Percentiles rank a stretch among this genome's conserved stretches.
Conservation (phyloP, 1,284 basidiomycete species). For the Leccinum solheimii region DNA sequence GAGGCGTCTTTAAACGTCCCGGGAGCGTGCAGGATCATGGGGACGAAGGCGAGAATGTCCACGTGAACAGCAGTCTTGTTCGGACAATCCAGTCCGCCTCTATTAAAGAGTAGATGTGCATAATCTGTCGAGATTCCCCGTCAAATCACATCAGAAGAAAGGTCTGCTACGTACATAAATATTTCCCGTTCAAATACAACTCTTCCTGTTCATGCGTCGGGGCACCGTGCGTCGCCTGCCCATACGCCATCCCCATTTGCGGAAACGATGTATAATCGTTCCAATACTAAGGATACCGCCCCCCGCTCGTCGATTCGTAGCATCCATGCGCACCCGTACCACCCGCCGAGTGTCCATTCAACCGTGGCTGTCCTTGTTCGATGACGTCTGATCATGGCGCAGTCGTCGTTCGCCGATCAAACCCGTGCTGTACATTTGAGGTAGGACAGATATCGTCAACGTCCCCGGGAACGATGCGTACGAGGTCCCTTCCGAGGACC, state of each 20-base stretch:
- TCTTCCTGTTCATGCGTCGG: constrained; percentile 23
- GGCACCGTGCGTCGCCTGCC: constrained; percentile 13
- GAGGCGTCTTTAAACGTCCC: neutral
- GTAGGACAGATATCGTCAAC: constrained; percentile 63
- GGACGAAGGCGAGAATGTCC: neutral
- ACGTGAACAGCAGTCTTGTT: neutral
- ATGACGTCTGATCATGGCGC: constrained; percentile 15
- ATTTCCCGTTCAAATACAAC: constrained; percentile 26
- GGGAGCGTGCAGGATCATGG: neutral
- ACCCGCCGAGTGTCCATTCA: constrained; percentile 12
- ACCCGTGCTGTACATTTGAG: constrained; percentile 71
- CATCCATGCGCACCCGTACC: constrained; percentile 17
- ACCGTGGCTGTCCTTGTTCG: constrained; percentile 19
- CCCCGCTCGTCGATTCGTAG: constrained; percentile 25
- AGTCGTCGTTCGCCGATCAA: constrained; percentile 48
- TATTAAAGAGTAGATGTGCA: neutral
- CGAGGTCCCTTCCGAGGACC: too few species aligned
- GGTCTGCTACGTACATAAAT: constrained; percentile 28
- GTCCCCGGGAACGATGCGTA: constrained; percentile 24
- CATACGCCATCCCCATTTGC: constrained; percentile 52
- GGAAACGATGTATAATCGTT: constrained; percentile 59
- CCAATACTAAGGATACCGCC: constrained; percentile 58
- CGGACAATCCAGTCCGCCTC: neutral
- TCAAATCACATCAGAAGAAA: constrained; percentile 2
- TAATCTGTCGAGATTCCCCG: neutral